Percentiles rank a stretch among this genome's conserved stretches.
Conservation (phyloP, 2,329 filamentous ascomycete genomes). For the Penicillium vulpinum region DNA sequence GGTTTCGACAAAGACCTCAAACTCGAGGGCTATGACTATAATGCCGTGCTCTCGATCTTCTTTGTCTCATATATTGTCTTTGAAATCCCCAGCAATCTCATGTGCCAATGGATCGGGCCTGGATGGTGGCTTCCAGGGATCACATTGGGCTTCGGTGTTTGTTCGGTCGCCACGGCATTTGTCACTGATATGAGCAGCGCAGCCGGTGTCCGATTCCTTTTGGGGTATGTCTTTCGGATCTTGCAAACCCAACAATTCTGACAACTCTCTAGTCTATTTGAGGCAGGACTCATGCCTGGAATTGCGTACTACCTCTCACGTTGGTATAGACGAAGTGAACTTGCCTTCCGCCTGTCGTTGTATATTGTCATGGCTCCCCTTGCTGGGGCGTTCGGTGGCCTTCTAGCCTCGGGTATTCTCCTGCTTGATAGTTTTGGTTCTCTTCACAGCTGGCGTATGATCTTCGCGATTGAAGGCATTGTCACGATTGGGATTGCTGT, state of each 20-base stretch:
- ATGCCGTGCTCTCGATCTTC: constrained; percentile 66
- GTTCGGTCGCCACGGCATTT: constrained; percentile 66
- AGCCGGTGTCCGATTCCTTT: constrained; percentile 65
- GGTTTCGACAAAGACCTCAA: constrained; percentile 64
- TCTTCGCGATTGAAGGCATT: constrained; percentile 71
- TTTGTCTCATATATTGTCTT: constrained; percentile 73
- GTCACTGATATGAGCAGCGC: constrained; percentile 55
- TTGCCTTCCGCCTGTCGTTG: constrained; percentile 66
- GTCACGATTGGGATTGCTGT: constrained; percentile 60
- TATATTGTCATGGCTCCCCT: constrained; percentile 72
- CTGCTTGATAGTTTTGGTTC: constrained; percentile 59
- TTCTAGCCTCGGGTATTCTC: constrained; percentile 65
- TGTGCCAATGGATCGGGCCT: constrained; percentile 69
- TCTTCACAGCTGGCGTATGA: constrained; percentile 65
- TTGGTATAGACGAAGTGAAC: constrained; percentile 70
- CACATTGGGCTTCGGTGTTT: constrained; percentile 63
- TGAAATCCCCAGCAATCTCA: constrained; percentile 64
- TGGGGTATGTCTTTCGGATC: constrained; percentile 43
- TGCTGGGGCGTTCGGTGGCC: constrained; percentile 69
- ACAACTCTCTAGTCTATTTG: constrained; percentile 53
- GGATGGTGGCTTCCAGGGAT: constrained; percentile 69
- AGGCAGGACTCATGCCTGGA: constrained; percentile 72
- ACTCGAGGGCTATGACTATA: constrained; percentile 66
- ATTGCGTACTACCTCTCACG: constrained; percentile 72
- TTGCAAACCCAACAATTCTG: background rate